These are phyloP conservation scores for Phytophthora pinifolia DNA, from an alignment of 352 stramenopile species.

Conservation along the genomic window DNA sequence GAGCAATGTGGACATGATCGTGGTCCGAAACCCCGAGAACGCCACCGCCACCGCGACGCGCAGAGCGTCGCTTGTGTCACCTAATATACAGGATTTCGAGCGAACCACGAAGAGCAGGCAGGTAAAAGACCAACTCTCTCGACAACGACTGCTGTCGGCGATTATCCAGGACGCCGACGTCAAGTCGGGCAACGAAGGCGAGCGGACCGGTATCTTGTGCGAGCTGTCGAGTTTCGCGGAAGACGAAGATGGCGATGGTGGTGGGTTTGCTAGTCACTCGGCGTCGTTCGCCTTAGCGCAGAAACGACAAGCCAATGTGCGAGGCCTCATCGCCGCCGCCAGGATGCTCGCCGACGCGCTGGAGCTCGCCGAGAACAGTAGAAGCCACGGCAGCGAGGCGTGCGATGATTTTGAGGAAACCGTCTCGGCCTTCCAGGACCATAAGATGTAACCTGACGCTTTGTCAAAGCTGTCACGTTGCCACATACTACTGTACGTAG, in stretches of 20 bases:
- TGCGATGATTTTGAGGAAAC: conserved; percentile 20
- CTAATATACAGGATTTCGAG: conserved; percentile 52
- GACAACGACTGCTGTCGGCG: conserved; percentile 53
- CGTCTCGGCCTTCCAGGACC: conserved; percentile 8
- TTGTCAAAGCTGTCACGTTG: too few species aligned
- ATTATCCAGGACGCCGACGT: conserved; percentile 58
- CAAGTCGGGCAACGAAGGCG: conserved; percentile 15
- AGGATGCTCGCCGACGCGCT: conserved; percentile 50
- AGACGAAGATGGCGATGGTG: conserved; percentile 10
- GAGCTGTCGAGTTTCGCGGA: conserved; percentile 39
- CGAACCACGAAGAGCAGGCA: conserved; percentile 46
- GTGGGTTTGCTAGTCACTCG: neutral
- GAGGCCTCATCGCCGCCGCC: conserved; percentile 45
- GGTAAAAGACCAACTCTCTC: conserved; percentile 47
- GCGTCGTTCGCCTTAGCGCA: conserved; percentile 19
- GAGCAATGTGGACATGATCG: conserved; percentile 61
- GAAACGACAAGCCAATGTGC: conserved; percentile 29
- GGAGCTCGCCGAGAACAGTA: conserved; percentile 30
- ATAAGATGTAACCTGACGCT: neutral
- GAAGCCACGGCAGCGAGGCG: conserved; percentile 4
- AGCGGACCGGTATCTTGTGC: conserved; percentile 32
- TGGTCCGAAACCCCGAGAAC: conserved; percentile 48
- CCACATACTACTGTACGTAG: too few species aligned
- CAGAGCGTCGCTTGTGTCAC: conserved; percentile 7
- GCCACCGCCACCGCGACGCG: conserved; percentile 16